Base-by-base conservation (phyloP, 208 protist genomes). In the Acanthamoeba triangularis region DNA sequence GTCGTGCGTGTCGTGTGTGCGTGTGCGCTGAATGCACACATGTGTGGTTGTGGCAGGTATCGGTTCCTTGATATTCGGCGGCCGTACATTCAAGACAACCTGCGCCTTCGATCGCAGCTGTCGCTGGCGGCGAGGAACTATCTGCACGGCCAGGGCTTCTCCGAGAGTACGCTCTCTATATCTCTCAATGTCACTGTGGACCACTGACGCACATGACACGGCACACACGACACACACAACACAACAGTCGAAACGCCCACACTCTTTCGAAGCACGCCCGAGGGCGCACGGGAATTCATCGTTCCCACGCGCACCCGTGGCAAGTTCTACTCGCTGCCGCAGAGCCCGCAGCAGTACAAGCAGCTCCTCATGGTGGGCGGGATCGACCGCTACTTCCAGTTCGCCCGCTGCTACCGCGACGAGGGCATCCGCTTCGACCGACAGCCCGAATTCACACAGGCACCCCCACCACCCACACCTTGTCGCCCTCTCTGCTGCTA, bases 371-470 rank as follows among this genome's bases (percentile, higher is more conserved):
- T 98, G 98, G 95, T 97, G 49, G 96, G 91, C 88, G 98, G 98
- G 47, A 88, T 98, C 10, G 97, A 98, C 63, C 84, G 97, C 67
- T 99, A 99, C 94, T 98, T 98, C 88, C 98, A 99, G 96, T 96
- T 98, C 52, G 98, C 97, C 0, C 95, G 97, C 52, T 98, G 98
- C 92, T 98, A 97, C 88, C 96, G 98, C 76, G 98, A 99, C 84
- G 98, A 99, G 74, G 97, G 97, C 69, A 78, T 96, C 18, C 92
- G 98, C 35, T 94, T 96, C 11, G 98, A 99, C 87, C 95, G 98
- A 28, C 98, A 99, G 96, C 97, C 98, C 18, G 98, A 99, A 84
- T 99, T 99, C 91, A 98, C 98, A 33, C 98, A 99, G 92, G 93
- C 98, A 33, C 14, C 11, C 35, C 69, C 3, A 49, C 25, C 72